Evolutionary conservation across 345 rosid genomes (phyloP), one percentile per base, ranked within the genome.

Genomic region (Acer negundo): DNA sequence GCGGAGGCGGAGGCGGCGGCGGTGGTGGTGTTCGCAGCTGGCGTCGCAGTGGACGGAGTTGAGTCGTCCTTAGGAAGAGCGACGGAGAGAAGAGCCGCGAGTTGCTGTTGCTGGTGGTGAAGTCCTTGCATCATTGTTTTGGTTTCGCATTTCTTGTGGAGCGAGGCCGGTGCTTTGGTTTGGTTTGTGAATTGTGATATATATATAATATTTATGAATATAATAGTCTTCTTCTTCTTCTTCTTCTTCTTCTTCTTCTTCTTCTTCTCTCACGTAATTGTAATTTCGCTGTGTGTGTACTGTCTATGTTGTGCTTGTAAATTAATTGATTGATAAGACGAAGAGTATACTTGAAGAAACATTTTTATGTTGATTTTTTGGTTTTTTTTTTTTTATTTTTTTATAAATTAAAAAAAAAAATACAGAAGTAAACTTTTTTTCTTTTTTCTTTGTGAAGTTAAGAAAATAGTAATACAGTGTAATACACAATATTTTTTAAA

Each of bases 31-130:
- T 42, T 42, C 10, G 46, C 46, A 42, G 75, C 3, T 46, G 76
- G 3, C 20, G 80, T 9, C 66, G 79, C 24, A 61, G 77, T 58
- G 63, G 70, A 28, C 63, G 47, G 7, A 61, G 44, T 4, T 31
- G 90, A 67, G 44, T 77, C 73, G 69, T 88, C 92, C 76, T 90
- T 85, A 78, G 92, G 91, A 74, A 94, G 88, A 70, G 98, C 94
- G 47, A 81, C 88, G 19, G 97, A 80, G 67, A 92, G 96, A 53
- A 92, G 96, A 46, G 91, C 88, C 15, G 87, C 89, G 63, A 94
- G 89, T 80, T 94, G 95, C 67, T 90, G 91, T 65, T 91, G 98
- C 73, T 90, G 91, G 79, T 86, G 92, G 79, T 89, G 93, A 68
- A 89, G 81, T 56, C 93, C 91, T 88, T 90, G 92, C 90, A 87